A percentile compares a stretch with the other conserved stretches of the same genome.
phyloP scores from a whole-genome alignment of 306 rosid species.

The Pyrus betulifolia region DNA sequence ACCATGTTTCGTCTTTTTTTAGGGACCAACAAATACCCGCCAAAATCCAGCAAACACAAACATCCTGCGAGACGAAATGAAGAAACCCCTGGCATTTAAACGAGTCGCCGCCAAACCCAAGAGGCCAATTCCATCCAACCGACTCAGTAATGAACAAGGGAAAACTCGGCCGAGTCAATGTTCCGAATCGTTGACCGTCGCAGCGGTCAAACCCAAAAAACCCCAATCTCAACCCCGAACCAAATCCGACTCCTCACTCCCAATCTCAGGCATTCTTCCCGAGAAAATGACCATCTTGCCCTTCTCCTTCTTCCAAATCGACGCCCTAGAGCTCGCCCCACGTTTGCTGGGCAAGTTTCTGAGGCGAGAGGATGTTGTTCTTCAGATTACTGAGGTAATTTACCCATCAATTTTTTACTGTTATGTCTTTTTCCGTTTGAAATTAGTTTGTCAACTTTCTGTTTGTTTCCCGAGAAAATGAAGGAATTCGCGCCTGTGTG shows the following conservation, averaged over 20 bases:
- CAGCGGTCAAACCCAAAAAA: constrained; percentile 15
- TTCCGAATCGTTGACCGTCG: constrained; percentile 15
- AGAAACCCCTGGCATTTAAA: constrained; percentile 44
- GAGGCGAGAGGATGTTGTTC: constrained; percentile 75
- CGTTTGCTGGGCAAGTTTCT: constrained; percentile 82
- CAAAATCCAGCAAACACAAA: neutral
- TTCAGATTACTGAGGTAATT: constrained; percentile 75
- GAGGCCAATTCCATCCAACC: constrained; percentile 3
- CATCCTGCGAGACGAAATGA: constrained; percentile 16
- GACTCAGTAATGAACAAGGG: constrained; percentile 4
- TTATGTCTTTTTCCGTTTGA: neutral
- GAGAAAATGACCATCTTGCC: constrained; percentile 36
- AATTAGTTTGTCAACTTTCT: neutral
- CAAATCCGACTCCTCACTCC: neutral
- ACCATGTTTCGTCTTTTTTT: too few relatives aligned
- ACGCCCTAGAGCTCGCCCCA: constrained; percentile 75
- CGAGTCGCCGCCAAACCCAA: constrained; percentile 37
- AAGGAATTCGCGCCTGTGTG: too few relatives aligned
- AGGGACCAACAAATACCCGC: neutral
- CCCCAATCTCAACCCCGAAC: constrained; percentile 8
- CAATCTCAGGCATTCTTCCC: constrained; percentile 7
- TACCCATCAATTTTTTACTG: neutral
- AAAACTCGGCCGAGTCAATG: constrained; percentile 15
- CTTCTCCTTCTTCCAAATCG: constrained; percentile 56
- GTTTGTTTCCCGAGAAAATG: constrained; percentile 2